Conservation (phyloP, 2,329 filamentous ascomycete genomes). For the Lasiodiplodia hormozganensis region DNA sequence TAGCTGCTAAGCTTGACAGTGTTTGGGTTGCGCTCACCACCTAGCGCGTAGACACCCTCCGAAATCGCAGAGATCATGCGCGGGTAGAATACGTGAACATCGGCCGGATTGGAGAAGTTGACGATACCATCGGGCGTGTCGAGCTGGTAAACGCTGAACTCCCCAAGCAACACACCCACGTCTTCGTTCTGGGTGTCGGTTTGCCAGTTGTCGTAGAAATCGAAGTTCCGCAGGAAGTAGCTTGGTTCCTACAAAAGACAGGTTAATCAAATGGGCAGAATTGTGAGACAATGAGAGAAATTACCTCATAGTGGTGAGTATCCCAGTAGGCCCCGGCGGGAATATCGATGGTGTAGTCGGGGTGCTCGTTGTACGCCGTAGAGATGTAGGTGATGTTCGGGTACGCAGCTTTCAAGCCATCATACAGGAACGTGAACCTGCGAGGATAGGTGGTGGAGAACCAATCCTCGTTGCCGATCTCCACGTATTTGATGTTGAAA, state of each 20-base stretch:
- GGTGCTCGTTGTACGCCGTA: conserved; percentile 36
- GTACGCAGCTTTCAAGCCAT: conserved; percentile 43
- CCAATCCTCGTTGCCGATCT: conserved; percentile 50
- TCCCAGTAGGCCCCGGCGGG: conserved; percentile 48
- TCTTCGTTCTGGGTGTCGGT: conserved; percentile 33
- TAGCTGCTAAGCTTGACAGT: conserved; percentile 39
- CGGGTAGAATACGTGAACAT: conserved; percentile 38
- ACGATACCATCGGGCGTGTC: conserved; percentile 38
- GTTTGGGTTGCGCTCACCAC: conserved; percentile 40
- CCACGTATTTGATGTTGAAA: conserved; percentile 47
- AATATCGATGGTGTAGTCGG: conserved; percentile 44
- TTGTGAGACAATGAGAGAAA: too few species aligned
- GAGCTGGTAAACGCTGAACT: conserved; percentile 39
- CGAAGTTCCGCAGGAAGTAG: conserved; percentile 44
- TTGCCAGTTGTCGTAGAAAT: conserved; percentile 35
- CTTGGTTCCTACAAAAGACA: conserved; percentile 37
- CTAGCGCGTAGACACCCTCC: conserved; percentile 40
- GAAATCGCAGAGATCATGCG: conserved; percentile 39
- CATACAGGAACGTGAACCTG: conserved; percentile 43
- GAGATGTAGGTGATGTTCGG: conserved; percentile 46
- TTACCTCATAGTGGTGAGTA: conserved; percentile 49
- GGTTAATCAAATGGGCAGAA: background rate
- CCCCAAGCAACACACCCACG: conserved; percentile 35
- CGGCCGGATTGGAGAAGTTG: conserved; percentile 27
- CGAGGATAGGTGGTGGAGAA: conserved; percentile 41